phyloP scores from a whole-genome alignment of 2,329 filamentous ascomycete species.

The Neofusicoccum ribis region DNA sequence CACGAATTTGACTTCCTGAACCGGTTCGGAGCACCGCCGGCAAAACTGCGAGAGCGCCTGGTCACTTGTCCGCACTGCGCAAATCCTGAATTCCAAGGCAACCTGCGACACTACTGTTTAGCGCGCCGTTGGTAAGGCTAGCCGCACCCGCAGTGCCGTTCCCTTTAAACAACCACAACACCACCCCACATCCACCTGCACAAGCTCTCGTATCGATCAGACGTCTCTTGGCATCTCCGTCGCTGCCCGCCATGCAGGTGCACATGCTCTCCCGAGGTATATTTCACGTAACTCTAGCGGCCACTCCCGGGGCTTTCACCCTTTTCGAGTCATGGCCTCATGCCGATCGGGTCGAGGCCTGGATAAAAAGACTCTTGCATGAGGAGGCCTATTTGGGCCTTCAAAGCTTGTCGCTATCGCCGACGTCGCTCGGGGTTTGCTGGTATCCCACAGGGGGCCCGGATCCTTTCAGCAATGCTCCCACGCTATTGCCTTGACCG shows the following conservation, averaged over 20 bases:
- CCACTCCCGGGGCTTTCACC: not conserved
- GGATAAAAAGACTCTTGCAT: not conserved
- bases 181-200: not conserved
- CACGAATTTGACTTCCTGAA: not conserved
- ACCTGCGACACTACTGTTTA: not conserved
- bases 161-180: not conserved
- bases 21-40: not conserved
- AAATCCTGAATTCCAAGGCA: not conserved
- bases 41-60: not conserved
- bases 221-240: not conserved
- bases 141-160: not conserved
- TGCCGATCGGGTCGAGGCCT: constrained; percentile 1
- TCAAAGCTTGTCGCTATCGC: not conserved
- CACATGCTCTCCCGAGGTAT: not conserved
- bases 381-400: not conserved
- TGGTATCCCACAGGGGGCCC: not conserved
- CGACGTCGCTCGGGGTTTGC: no score
- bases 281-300: not conserved
- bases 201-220: not conserved
- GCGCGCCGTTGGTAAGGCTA: not conserved
- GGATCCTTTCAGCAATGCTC: not conserved
- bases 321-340: not conserved
- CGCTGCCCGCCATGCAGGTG: no score
- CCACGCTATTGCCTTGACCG: not conserved
- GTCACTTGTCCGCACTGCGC: not conserved